phyloP scores from a whole-genome alignment of 805 yeast genomes.

The Yarrowia hollandica region DNA sequence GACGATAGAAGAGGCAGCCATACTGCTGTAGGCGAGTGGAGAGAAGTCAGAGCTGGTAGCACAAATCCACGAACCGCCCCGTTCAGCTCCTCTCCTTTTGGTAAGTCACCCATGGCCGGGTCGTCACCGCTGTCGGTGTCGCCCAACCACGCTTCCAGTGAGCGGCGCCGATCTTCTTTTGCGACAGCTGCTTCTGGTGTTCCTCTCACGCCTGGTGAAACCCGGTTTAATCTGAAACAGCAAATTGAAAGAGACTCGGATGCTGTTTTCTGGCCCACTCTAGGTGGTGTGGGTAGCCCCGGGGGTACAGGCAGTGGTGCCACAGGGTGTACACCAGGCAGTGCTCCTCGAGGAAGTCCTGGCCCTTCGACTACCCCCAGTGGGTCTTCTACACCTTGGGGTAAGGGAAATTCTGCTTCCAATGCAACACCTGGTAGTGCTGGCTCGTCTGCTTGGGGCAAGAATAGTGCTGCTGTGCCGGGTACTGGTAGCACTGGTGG shows the following conservation, averaged over 20 bases:
- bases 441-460: background rate
- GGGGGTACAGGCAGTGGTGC: no score
- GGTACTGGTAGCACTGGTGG: no score
- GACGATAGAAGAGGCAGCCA: background rate
- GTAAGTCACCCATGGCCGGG: slow-evolving; percentile 1
- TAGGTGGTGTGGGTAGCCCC: background rate
- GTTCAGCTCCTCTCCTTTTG: slow-evolving; percentile 2
- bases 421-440: background rate
- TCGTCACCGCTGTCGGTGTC: slow-evolving; percentile 7
- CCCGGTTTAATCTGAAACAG: slow-evolving; percentile 5
- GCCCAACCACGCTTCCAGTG: background rate
- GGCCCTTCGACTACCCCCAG: background rate
- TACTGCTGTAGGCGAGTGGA: slow-evolving; percentile 4
- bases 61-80: background rate
- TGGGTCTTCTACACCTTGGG: slow-evolving; percentile 4
- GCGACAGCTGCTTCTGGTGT: slow-evolving; percentile 12
- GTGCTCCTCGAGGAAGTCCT: background rate
- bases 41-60: background rate
- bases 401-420: background rate
- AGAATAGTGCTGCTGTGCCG: background rate
- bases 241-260: slow-evolving; percentile 8
- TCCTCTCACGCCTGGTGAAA: background rate
- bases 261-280: slow-evolving; percentile 15
- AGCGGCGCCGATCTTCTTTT: slow-evolving; percentile 10
- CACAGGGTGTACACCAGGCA: background rate